Evolutionary conservation across 352 stramenopile genomes (phyloP), one percentile per base, ranked within the genome.

Genomic region (Phytophthora gonapodyides): DNA sequence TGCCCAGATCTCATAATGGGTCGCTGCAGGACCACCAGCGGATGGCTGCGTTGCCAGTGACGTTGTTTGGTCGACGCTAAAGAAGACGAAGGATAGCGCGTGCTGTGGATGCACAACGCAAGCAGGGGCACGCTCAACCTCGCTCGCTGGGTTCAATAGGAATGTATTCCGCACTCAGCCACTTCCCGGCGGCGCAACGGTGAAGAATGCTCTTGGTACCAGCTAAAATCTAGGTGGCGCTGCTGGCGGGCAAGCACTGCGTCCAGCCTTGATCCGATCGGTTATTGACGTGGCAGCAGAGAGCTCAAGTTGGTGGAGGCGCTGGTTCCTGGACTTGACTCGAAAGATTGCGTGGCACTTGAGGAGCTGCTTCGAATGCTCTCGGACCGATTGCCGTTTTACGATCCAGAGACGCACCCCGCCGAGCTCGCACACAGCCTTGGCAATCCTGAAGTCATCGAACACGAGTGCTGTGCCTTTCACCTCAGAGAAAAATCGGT

Each of bases 251-350:
- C 13, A 30, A 47, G 31, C 47, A 31, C 6, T 9, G 31, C 13
- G 24, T 30, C 3, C 21, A 7, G 27, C 15, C 41, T 33, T 43
- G 37, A 3, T 27, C 31, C 24, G 11, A 55, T 37, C 54, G 37
- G 61, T 55, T 55, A 59, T 59, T 60, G 53, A 37, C 53, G 61
- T 69, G 19, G 45, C 24, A 40, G 37, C 33, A 64, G 54, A 64
- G 53, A 57, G 54, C 2, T 59, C 41, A 17, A 13, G 7, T 47
- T 8, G 7, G 17, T 30, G 24, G 24, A 16, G 41, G 9, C 40
- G 40, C 17, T 46, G 21, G 17, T 5, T 34, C 19, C 34, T 47
- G 10, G 21, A 36, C 43, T 49, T 36, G 43, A 49, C 21, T 49
- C 13, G 42, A 49, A 49, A 36, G 15, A 49, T 49, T 49, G 42